These are phyloP conservation scores for Phylloporus sp. DNA, from an alignment of 768 basidiomycete species.

Conservation along the genomic window DNA sequence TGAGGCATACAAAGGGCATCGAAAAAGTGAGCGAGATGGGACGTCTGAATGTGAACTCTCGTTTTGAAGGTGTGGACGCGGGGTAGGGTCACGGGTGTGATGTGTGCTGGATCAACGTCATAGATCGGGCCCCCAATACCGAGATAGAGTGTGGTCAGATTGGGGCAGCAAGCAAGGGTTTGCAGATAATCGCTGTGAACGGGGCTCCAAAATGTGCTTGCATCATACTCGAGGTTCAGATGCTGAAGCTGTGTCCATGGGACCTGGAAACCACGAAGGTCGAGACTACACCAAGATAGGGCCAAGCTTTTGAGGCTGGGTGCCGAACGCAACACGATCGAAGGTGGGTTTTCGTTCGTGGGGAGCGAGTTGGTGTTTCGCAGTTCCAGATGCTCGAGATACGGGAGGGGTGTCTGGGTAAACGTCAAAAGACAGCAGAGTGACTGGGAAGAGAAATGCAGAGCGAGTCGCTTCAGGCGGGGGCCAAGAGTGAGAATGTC, in stretches of 20 bases:
- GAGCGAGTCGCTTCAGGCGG: constrained; percentile 17
- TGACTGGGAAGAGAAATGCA: constrained; percentile 23
- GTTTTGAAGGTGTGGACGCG: constrained; percentile 25
- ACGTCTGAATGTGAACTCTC: constrained; percentile 25
- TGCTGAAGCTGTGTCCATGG: constrained; percentile 28
- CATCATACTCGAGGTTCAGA: constrained; percentile 27
- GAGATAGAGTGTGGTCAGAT: constrained; percentile 25
- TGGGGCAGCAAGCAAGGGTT: constrained; percentile 22
- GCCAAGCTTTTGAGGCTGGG: constrained; percentile 25
- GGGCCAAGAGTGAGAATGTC: constrained; percentile 24
- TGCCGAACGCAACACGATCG: constrained; percentile 22
- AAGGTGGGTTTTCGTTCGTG: constrained; percentile 22
- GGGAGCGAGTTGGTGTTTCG: constrained; percentile 25
- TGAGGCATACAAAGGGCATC: constrained; percentile 23
- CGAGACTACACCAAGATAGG: constrained; percentile 27
- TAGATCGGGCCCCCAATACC: constrained; percentile 21
- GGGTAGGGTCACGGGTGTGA: constrained; percentile 24
- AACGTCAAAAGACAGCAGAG: constrained; percentile 27
- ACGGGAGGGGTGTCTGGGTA: constrained; percentile 21
- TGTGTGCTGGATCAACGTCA: constrained; percentile 9
- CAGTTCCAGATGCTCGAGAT: constrained; percentile 23
- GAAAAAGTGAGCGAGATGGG: constrained; percentile 24
- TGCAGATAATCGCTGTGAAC: constrained; percentile 27
- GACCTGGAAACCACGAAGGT: constrained; percentile 23
- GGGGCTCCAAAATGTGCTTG: constrained; percentile 27